Conservation (phyloP, 768 basidiomycete genomes). For the Boletellus emodensis region DNA sequence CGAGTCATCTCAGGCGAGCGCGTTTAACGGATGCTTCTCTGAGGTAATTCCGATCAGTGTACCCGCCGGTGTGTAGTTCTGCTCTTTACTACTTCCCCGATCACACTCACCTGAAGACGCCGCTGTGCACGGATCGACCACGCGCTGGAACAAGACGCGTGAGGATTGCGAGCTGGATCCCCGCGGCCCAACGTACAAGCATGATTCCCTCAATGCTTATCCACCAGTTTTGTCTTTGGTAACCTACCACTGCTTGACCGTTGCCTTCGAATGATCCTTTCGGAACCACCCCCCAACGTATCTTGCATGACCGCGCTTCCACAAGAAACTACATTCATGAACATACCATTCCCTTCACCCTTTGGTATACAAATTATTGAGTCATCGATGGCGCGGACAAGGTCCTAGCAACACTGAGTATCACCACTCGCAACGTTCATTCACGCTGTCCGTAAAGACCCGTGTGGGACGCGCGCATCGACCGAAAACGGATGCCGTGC, state of each 20-base stretch:
- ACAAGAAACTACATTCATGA: not conserved
- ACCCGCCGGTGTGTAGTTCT: constrained; percentile 1
- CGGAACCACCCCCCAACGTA: not conserved
- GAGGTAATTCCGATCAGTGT: constrained; percentile 4
- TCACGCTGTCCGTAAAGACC: not conserved
- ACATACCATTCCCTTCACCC: not conserved
- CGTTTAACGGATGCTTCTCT: constrained; percentile 3
- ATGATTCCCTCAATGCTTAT: not conserved
- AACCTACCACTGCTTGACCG: not conserved
- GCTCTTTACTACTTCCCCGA: constrained; percentile 9
- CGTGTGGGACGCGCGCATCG: no score
- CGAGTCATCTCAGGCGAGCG: not conserved
- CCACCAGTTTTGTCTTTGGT: not conserved
- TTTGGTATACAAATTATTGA: not conserved
- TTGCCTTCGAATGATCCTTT: not conserved
- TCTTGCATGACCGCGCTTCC: not conserved
- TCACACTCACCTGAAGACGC: constrained; percentile 8
- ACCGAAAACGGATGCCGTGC: not conserved
- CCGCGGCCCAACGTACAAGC: not conserved
- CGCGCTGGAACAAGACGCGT: not conserved
- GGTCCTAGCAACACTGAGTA: not conserved
- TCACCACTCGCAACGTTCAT: not conserved
- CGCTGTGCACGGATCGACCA: constrained; percentile 1
- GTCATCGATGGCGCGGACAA: not conserved
- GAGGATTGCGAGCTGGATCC: not conserved